Conservation (phyloP, 768 basidiomycete genomes). For the Phylloporus arenicola region DNA sequence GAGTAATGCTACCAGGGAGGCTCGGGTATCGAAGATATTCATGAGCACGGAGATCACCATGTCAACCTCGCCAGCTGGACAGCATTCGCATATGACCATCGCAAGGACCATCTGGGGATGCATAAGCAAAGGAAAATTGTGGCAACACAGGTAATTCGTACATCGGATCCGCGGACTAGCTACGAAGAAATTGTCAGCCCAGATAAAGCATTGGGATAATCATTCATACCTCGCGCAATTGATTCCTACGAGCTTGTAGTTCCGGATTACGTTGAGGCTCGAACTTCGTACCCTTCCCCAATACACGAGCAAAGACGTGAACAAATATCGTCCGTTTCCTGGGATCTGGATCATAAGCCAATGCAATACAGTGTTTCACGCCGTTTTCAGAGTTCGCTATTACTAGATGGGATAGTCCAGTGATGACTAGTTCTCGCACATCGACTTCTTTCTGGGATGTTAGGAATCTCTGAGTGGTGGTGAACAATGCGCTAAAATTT, state of each 20-base stretch:
- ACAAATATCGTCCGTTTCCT: slow-evolving; percentile 75
- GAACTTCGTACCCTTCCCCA: slow-evolving; percentile 76
- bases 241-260: slow-evolving; percentile 43
- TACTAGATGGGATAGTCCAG: slow-evolving; percentile 76
- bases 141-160: slow-evolving; percentile 31
- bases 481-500: slow-evolving; percentile 1
- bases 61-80: slow-evolving; percentile 73
- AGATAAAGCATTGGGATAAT: neutral
- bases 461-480: slow-evolving; percentile 36
- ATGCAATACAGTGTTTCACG: slow-evolving; percentile 78
- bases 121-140: slow-evolving; percentile 7
- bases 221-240: slow-evolving; percentile 53
- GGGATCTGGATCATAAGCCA: slow-evolving; percentile 70
- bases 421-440: slow-evolving; percentile 70
- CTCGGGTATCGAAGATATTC: slow-evolving; percentile 77
- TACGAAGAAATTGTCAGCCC: slow-evolving; percentile 24
- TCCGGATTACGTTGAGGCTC: slow-evolving; percentile 51
- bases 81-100: slow-evolving; percentile 82
- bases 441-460: slow-evolving; percentile 51
- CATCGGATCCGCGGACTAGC: slow-evolving; percentile 72
- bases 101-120: slow-evolving; percentile 62
- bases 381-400: slow-evolving; percentile 82
- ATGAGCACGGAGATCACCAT: slow-evolving; percentile 81
- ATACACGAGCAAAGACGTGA: slow-evolving; percentile 75
- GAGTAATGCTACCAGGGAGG: slow-evolving; percentile 65